Base-by-base conservation (phyloP, 2,329 filamentous ascomycete species). In the Hymenoscyphus albidus region DNA sequence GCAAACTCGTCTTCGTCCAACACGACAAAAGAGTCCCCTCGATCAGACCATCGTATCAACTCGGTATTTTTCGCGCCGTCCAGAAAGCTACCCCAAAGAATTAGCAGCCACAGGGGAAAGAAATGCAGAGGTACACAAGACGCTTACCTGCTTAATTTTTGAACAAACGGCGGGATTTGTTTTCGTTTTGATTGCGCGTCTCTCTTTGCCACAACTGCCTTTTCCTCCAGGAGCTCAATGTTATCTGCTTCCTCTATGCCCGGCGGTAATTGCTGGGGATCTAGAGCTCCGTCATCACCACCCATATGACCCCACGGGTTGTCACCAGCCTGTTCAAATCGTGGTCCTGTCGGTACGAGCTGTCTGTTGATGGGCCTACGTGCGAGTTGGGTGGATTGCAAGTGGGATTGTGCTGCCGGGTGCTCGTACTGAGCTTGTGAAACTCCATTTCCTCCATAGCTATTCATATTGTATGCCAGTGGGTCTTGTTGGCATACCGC, bases 111-210 rank as follows among this genome's bases (percentile, higher is more conserved):
- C 16, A 22, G 2, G 3, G 22, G 71, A 62, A 60, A 61, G 39
- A 31, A 42, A 31, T 61, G 14, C 18, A 59, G 6, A 48, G 38
- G 58, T 13, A 51, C 59, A 40, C 38, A 42, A 31, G 64, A 62
- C 60, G 63, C 85, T 79, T 81, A 96, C 94, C 94, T 98, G 87
- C 93, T 96, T 63, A 99, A 80, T 76, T 99, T 99, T 77, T 97
- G 93, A 55, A 99, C 93, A 80, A 99, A 99, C 0, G 95, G 94
- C 0, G 95, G 94, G 12, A 99, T 98, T 74, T 96, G 91, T 78
- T 98, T 98, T 72, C 93, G 84, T 78, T 97, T 98, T 16, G 89
- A 85, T 75, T 93, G 90, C 0, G 93, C 89, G 65, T 98, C 95
- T 74, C 89, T 87, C 80, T 96, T 97, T 9, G 93, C 93, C 67